phyloP scores from a whole-genome alignment of 768 basidiomycete genomes.

The Leccinellum albellum region DNA sequence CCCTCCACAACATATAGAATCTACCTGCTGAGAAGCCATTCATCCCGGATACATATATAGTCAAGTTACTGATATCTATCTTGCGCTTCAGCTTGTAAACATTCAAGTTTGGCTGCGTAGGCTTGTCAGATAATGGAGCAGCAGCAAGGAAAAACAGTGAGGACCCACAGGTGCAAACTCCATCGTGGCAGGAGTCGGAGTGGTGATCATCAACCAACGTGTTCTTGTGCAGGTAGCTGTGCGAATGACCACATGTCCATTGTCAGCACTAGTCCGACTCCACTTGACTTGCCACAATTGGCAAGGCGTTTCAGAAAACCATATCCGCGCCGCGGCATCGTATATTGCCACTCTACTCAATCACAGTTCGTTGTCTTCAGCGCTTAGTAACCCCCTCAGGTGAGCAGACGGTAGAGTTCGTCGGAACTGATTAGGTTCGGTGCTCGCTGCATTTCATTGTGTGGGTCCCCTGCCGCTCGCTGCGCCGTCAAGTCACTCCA shows the following conservation, averaged over 20 bases:
- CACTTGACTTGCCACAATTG: conserved; percentile 22
- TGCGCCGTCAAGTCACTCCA: conserved; percentile 3
- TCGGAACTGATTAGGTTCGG: not conserved
- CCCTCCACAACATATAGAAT: conserved; percentile 29
- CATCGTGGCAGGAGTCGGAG: conserved; percentile 12
- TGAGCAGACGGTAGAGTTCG: not conserved
- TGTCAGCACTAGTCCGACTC: not conserved
- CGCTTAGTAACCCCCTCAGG: not conserved
- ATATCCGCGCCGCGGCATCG: not conserved
- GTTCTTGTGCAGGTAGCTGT: conserved; percentile 12
- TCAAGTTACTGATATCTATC: conserved; percentile 24
- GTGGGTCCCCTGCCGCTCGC: conserved; percentile 8
- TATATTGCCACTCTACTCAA: not conserved
- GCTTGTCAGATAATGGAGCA: conserved; percentile 3
- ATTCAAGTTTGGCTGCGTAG: conserved; percentile 15
- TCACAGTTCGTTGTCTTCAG: not conserved
- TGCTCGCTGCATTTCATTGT: not conserved
- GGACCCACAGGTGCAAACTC: conserved; percentile 32
- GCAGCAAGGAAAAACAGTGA: not conserved
- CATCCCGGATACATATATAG: conserved; percentile 12
- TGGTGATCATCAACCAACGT: conserved; percentile 16
- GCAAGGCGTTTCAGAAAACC: not conserved
- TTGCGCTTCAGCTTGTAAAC: conserved; percentile 22
- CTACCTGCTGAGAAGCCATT: conserved; percentile 10
- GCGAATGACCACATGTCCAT: conserved; percentile 8